A percentile compares a stretch with the other conserved stretches of the same genome.
These are phyloP conservation scores for Hypomyces rosellus DNA, from an alignment of 2,329 filamentous ascomycete species.

Conservation along the genomic window DNA sequence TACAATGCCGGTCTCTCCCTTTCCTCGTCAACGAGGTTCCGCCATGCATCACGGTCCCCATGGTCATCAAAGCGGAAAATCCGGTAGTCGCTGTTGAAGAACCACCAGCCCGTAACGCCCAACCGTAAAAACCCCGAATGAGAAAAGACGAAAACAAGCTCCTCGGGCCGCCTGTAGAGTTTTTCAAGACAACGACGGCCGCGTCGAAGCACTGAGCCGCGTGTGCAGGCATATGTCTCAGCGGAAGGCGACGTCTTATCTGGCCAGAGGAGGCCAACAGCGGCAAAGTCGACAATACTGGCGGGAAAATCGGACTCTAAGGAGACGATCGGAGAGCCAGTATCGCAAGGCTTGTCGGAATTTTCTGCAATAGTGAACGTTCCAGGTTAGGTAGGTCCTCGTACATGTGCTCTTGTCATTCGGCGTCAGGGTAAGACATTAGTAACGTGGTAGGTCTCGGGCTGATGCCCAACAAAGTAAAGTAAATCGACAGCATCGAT, in stretches of 20 bases:
- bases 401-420: neutral
- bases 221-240: slow-evolving; percentile 45
- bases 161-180: slow-evolving; percentile 50
- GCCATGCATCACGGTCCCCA: slow-evolving; percentile 30
- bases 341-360: slow-evolving; percentile 54
- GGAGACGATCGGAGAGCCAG: slow-evolving; percentile 41
- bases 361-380: slow-evolving; percentile 35
- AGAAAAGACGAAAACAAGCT: slow-evolving; percentile 57
- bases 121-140: slow-evolving; percentile 59
- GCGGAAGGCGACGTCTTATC: slow-evolving; percentile 50
- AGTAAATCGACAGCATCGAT: neutral
- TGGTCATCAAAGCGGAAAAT: slow-evolving; percentile 49
- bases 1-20: slow-evolving; percentile 22
- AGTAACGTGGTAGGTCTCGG: neutral
- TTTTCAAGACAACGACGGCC: slow-evolving; percentile 44
- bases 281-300: slow-evolving; percentile 44
- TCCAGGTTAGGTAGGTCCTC: neutral
- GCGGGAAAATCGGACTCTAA: slow-evolving; percentile 45
- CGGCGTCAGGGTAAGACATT: neutral
- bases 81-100: slow-evolving; percentile 58
- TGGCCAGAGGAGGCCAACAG: slow-evolving; percentile 54
- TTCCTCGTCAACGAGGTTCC: neutral
- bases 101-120: slow-evolving; percentile 49
- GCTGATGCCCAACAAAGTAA: neutral
- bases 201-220: slow-evolving; percentile 46